These are phyloP conservation scores for Pichia ethanolica DNA, from an alignment of 805 yeast species.

Conservation along the genomic window DNA sequence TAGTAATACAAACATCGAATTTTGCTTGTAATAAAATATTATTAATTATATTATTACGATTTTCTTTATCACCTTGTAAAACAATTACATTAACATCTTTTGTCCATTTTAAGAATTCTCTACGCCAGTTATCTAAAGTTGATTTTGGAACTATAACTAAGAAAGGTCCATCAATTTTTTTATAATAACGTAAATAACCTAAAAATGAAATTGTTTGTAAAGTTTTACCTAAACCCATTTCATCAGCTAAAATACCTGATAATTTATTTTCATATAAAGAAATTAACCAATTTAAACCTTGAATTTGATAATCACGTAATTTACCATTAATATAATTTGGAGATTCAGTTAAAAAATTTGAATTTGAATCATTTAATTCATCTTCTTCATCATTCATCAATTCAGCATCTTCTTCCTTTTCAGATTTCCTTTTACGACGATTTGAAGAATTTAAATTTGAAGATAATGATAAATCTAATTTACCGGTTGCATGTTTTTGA, in stretches of 20 bases:
- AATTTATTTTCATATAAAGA: slow-evolving; percentile 80
- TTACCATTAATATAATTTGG: slow-evolving; percentile 74
- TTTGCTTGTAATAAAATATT: slow-evolving; percentile 57
- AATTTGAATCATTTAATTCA: slow-evolving; percentile 53
- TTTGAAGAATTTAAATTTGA: slow-evolving; percentile 1
- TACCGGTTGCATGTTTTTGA: slow-evolving; percentile 35
- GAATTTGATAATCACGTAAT: slow-evolving; percentile 86
- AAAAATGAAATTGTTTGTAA: slow-evolving; percentile 88
- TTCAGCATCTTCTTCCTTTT: slow-evolving; percentile 94
- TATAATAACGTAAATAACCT: slow-evolving; percentile 76
- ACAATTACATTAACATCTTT: slow-evolving; percentile 86
- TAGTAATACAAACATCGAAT: slow-evolving; percentile 85
- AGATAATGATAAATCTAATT: slow-evolving; percentile 17
- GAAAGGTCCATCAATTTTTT: slow-evolving; percentile 81
- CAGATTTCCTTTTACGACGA: slow-evolving; percentile 72
- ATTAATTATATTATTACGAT: slow-evolving; percentile 53
- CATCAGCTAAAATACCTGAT: slow-evolving; percentile 94
- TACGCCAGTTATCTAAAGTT: slow-evolving; percentile 91
- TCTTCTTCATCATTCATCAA: slow-evolving; percentile 75
- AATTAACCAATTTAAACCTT: slow-evolving; percentile 92
- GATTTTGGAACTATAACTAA: slow-evolving; percentile 92
- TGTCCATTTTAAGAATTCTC: slow-evolving; percentile 94
- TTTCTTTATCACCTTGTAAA: slow-evolving; percentile 86
- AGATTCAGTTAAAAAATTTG: slow-evolving; percentile 75
- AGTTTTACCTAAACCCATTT: slow-evolving; percentile 97